Conservation (phyloP, 202 grass and related monocot genomes). For the Eragrostis tef region DNA sequence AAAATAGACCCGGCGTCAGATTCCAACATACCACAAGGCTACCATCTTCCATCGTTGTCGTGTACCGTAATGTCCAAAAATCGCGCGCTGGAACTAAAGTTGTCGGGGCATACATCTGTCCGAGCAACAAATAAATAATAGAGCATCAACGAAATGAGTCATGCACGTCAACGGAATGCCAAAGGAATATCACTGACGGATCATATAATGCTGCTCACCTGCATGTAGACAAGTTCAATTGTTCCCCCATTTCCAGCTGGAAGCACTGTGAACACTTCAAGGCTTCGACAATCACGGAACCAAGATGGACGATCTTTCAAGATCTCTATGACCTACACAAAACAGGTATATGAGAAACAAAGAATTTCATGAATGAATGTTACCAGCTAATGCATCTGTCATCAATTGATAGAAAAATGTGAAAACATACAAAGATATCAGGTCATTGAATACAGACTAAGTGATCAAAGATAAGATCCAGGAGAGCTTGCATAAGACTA, state of each 20-base stretch:
- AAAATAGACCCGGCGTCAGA: constrained; percentile 14
- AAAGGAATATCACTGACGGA: constrained; percentile 6
- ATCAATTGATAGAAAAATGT: constrained; percentile 25
- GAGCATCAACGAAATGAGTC: constrained; percentile 22
- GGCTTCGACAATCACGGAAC: constrained; percentile 89
- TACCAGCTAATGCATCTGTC: not conserved
- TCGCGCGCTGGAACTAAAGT: constrained; percentile 95
- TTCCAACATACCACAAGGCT: constrained; percentile 84
- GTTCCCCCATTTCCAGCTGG: constrained; percentile 88
- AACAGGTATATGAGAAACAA: constrained; percentile 37
- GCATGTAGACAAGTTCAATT: constrained; percentile 90
- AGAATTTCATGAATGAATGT: not conserved
- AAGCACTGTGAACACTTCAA: constrained; percentile 85
- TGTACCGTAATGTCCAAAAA: constrained; percentile 95
- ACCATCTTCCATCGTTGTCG: constrained; percentile 79
- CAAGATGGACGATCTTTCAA: constrained; percentile 91
- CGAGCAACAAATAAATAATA: not conserved
- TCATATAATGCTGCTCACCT: constrained; percentile 56
- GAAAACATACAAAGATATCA: not conserved
- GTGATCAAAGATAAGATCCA: not conserved
- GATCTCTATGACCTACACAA: constrained; percentile 74
- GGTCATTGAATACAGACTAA: constrained; percentile 2
- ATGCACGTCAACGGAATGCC: not conserved
- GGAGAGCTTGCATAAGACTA: not conserved
- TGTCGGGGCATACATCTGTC: constrained; percentile 95